phyloP scores from a whole-genome alignment of 805 yeast genomes.

The Hanseniaspora nectarophila region DNA sequence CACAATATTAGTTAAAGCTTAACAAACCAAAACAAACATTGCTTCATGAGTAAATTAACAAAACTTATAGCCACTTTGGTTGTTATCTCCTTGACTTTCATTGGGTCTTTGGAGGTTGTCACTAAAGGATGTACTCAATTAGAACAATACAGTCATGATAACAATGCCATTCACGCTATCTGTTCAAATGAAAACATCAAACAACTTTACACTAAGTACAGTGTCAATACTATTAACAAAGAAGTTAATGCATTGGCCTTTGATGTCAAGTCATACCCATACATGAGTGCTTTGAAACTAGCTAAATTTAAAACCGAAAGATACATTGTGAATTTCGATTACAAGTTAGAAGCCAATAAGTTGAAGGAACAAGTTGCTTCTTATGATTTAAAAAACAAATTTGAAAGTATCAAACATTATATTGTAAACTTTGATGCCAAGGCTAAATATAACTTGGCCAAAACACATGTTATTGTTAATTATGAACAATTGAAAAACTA shows the following conservation, averaged over 20 bases:
- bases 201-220: not conserved
- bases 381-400: not conserved
- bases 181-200: not conserved
- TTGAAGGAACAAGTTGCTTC: not conserved
- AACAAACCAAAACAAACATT: not conserved
- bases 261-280: not conserved
- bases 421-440: not conserved
- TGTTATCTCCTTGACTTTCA: not conserved
- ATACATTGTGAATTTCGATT: not conserved
- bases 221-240: not conserved
- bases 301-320: not conserved
- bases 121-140: not conserved
- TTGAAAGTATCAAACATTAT: not conserved
- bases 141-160: not conserved
- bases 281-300: not conserved
- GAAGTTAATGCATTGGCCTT: not conserved
- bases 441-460: not conserved
- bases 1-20: too few relatives aligned
- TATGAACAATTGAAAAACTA: slow-evolving; percentile 4
- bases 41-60: not conserved
- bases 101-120: not conserved
- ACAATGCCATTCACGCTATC: not conserved
- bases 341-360: not conserved
- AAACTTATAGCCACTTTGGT: not conserved
- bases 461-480: not conserved